A percentile compares a stretch with the other conserved stretches of the same genome.
Conservation (phyloP, 2,329 filamentous ascomycete genomes). For the Berkeleyomyces basicola region DNA sequence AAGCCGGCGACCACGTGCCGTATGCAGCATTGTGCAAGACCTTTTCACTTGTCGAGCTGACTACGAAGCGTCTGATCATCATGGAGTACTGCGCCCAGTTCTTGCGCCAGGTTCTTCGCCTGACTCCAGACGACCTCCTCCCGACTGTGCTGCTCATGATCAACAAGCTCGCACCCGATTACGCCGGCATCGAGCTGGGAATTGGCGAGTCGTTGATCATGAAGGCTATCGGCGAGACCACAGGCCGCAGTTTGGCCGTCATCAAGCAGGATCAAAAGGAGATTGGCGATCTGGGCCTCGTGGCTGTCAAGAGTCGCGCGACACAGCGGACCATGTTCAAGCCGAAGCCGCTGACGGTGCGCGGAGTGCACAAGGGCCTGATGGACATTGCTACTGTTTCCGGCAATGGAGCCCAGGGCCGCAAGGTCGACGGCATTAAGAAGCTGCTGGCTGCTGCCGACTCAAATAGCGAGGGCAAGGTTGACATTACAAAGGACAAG, state of each 20-base stretch:
- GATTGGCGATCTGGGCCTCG: slow-evolving; percentile 85
- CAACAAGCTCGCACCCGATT: slow-evolving; percentile 93
- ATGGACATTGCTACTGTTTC: slow-evolving; percentile 76
- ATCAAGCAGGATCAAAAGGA: slow-evolving; percentile 95
- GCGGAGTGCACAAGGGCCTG: slow-evolving; percentile 71
- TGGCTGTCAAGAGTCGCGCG: slow-evolving; percentile 86
- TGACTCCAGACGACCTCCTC: slow-evolving; percentile 76
- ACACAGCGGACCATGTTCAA: slow-evolving; percentile 99
- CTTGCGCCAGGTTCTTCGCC: slow-evolving; percentile 77
- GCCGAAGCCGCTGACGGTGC: slow-evolving; percentile 75
- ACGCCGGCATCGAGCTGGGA: slow-evolving; percentile 90
- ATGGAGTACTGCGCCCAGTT: slow-evolving; percentile 80
- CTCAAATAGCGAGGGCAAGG: slow-evolving; percentile 52
- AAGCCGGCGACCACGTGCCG: slow-evolving; percentile 70
- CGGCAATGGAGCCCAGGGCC: slow-evolving; percentile 73
- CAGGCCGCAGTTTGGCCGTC: slow-evolving; percentile 68
- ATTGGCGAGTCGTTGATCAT: slow-evolving; percentile 97
- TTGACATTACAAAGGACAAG: slow-evolving; percentile 84
- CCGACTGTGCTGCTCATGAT: slow-evolving; percentile 90
- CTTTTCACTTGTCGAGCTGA: slow-evolving; percentile 89
- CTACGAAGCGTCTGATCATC: slow-evolving; percentile 78
- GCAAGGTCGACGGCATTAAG: slow-evolving; percentile 90
- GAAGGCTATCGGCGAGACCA: slow-evolving; percentile 94
- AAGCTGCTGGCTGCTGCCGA: slow-evolving; percentile 89
- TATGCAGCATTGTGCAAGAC: slow-evolving; percentile 91